Base-by-base conservation (phyloP, 2,329 filamentous ascomycete genomes). In the Pseudogymnoascus sp. region DNA sequence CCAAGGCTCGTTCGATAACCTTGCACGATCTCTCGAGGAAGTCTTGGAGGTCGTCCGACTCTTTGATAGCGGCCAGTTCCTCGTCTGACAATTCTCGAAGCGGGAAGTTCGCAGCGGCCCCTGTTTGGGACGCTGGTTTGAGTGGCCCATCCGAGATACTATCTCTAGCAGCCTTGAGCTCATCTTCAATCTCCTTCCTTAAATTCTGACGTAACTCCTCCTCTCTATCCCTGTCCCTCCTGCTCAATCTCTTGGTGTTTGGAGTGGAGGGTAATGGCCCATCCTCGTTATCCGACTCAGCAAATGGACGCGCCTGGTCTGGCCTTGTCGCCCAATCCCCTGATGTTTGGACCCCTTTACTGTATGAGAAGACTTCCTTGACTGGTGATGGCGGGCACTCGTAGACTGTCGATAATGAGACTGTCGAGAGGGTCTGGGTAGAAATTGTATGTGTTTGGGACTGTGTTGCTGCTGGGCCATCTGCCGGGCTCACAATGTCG, bases 21-120 rank as follows among this genome's bases (percentile, higher is more conserved):
- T 97, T 99, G 63, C 91, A 96, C 21, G 93, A 97, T 69, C 91
- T 85, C 71, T 99, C 94, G 31, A 99, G 86, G 72, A 99, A 99
- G 69, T 96, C 91, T 65, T 94, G 82, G 73, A 99, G 99, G 60
- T 97, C 94, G 31, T 93, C 87, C 0, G 93, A 97, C 62, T 89
- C 89, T 23, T 91, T 94, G 25, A 97, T 92, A 5, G 93, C 94
- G 68, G 89, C 86, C 40, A 97, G 79, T 74, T 99, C 95, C 70
- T 97, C 94, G 14, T 83, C 80, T 2, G 87, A 92, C 59, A 99
- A 81, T 33, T 88, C 86, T 70, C 93, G 85, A 59, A 89, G 85
- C 2, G 93, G 92, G 70, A 91, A 96, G 66, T 87, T 87, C 23
- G 76, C 74, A 11, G 76, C 73, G 7, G 73, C 67, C 18, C 73